Evolutionary conservation across 2,329 filamentous ascomycete species (phyloP), one percentile per base, ranked within the genome.

Genomic region (Pseudogymnoascus sp.): DNA sequence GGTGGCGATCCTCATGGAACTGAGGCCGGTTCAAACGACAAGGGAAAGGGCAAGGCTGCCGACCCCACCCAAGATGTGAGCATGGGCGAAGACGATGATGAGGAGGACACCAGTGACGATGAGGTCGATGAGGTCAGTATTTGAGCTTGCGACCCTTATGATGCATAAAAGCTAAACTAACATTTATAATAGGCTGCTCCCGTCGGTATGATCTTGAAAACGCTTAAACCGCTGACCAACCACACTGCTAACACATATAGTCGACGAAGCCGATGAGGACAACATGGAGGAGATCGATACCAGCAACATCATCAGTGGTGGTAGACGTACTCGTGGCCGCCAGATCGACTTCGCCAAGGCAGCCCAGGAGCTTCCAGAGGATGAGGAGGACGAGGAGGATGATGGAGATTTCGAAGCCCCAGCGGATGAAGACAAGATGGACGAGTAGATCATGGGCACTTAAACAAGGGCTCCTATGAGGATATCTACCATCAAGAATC

Each of bases 261-360:
- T 79, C 63, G 88, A 89, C 70, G 89, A 90, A 62, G 89, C 89
- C 50, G 91, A 92, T 63, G 88, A 90, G 65, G 83, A 91, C 72
- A 89, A 90, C 76, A 85, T 96, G 82, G 90, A 96, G 75, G 93
- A 93, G 78, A 97, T 99, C 75, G 91, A 96, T 74, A 81, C 85
- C 64, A 84, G 85, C 75, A 97, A 97, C 83, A 96, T 97, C 75
- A 87, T 97, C 73, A 75, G 79, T 64, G 84, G 82, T 68, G 88
- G 88, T 67, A 85, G 88, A 71, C 93, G 95, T 77, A 97, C 93
- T 67, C 93, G 93, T 73, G 93, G 93, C 74, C 90, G 91, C 77
- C 84, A 87, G 73, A 97, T 97, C 75, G 91, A 97, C 82, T 97
- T 91, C 78, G 89, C 89, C 72, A 92, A 96, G 81, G 93, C 93